Percentiles rank a stretch among this genome's conserved stretches.
Conservation (phyloP, 2,329 filamentous ascomycete genomes). For the Phyllosticta citriasiana region DNA sequence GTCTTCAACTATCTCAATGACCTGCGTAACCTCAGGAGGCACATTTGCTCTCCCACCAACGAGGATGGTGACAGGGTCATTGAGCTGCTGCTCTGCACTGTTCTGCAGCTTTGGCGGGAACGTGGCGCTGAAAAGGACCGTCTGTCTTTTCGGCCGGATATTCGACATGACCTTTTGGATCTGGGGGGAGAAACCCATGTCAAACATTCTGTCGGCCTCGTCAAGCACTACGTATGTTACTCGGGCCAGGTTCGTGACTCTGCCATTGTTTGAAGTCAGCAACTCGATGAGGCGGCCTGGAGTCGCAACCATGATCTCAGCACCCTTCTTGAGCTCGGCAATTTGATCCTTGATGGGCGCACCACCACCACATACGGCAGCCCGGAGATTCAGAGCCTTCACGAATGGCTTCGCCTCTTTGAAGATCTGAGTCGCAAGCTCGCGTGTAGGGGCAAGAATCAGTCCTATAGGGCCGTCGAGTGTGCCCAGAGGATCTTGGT, state of each 20-base stretch:
- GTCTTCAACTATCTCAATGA: slow-evolving; percentile 74
- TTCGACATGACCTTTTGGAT: slow-evolving; percentile 94
- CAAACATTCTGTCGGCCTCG: slow-evolving; percentile 97
- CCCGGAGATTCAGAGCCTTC: slow-evolving; percentile 72
- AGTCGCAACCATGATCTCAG: slow-evolving; percentile 86
- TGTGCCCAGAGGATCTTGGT: slow-evolving; percentile 71
- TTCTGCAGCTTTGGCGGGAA: slow-evolving; percentile 91
- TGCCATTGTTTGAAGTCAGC: slow-evolving; percentile 83
- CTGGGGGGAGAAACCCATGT: slow-evolving; percentile 98
- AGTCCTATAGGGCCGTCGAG: slow-evolving; percentile 81
- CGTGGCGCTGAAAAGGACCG: slow-evolving; percentile 90
- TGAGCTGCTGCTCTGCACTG: slow-evolving; percentile 77
- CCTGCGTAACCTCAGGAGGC: slow-evolving; percentile 69
- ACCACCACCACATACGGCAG: slow-evolving; percentile 89
- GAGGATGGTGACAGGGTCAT: slow-evolving; percentile 78
- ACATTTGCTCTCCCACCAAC: slow-evolving; percentile 74
- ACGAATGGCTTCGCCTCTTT: slow-evolving; percentile 90
- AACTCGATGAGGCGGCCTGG: slow-evolving; percentile 94
- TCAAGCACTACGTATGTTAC: slow-evolving; percentile 93
- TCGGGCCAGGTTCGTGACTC: slow-evolving; percentile 80
- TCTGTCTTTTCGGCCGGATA: slow-evolving; percentile 84
- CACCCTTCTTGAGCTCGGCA: slow-evolving; percentile 86
- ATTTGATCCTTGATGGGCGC: slow-evolving; percentile 97
- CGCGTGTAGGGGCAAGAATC: slow-evolving; percentile 89
- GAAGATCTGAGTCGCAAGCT: slow-evolving; percentile 88